Evolutionary conservation across 805 yeast species (phyloP).

Genomic region (Ogataea paraovalis): DNA sequence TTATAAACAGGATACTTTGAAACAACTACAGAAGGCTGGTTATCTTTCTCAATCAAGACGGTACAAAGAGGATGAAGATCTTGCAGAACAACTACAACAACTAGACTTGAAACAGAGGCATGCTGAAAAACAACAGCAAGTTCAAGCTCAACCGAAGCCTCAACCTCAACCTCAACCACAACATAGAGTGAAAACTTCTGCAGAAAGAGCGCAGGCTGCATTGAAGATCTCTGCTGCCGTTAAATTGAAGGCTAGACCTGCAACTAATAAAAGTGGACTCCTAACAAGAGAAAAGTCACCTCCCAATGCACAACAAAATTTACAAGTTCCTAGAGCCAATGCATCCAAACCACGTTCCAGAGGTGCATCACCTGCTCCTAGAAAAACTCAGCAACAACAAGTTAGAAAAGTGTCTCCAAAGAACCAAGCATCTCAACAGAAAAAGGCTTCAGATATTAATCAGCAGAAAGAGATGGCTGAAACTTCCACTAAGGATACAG

Average conservation of each 20-base stretch:
- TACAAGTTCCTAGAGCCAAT: background rate
- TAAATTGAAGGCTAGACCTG: constrained; percentile 17
- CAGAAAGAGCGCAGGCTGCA: constrained; percentile 31
- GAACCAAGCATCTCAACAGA: constrained; percentile 1
- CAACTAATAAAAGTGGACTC: constrained; percentile 9
- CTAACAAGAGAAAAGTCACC: constrained; percentile 9
- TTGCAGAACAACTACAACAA: constrained; percentile 10
- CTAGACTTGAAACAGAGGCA: constrained; percentile 13
- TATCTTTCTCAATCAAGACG: constrained; percentile 18
- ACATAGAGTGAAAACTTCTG: constrained; percentile 17
- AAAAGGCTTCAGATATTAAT: constrained; percentile 1
- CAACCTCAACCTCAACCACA: constrained; percentile 1
- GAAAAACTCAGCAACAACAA: background rate
- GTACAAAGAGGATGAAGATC: constrained; percentile 13
- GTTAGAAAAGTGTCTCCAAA: constrained; percentile 10
- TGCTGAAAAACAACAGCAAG: background rate
- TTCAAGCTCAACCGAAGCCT: constrained; percentile 3
- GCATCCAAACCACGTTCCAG: constrained; percentile 2
- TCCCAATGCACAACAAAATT: constrained; percentile 1
- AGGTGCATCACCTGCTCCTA: constrained; percentile 14
- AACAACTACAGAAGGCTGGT: constrained; percentile 25
- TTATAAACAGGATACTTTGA: constrained; percentile 25
- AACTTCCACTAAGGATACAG: constrained; percentile 26
- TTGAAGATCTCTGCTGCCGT: constrained; percentile 32
- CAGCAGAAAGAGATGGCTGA: constrained; percentile 17